Evolutionary conservation across 2,329 filamentous ascomycete genomes (phyloP).

Genomic region (Colletotrichum endophyticum): DNA sequence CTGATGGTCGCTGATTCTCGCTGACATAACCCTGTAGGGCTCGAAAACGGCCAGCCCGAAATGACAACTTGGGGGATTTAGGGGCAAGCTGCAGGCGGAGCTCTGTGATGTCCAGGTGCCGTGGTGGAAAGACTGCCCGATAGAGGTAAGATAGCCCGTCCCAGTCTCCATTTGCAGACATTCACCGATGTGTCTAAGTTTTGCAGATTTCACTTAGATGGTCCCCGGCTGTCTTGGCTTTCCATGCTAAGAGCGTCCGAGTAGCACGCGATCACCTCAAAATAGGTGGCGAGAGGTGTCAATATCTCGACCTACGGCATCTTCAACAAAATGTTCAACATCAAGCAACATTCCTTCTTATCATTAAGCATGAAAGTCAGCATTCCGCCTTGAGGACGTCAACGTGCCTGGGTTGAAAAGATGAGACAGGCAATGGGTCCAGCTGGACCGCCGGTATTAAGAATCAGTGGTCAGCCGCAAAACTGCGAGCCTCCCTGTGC

Average conservation of each 20-base stretch:
- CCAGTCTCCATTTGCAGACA: neutral
- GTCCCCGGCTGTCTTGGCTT: neutral
- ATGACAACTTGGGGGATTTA: neutral
- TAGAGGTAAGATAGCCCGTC: neutral
- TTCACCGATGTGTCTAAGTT: neutral
- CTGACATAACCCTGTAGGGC: neutral
- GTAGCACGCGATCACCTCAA: neutral
- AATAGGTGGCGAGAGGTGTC: neutral
- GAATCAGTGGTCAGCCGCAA: neutral
- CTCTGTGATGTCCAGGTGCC: neutral
- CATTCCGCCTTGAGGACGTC: neutral
- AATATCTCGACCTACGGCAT: neutral
- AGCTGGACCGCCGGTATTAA: neutral
- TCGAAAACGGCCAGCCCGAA: neutral
- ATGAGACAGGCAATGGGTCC: neutral
- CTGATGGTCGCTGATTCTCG: neutral
- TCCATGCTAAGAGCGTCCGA: neutral
- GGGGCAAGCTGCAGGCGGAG: neutral
- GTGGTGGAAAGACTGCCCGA: neutral
- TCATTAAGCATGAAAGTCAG: neutral
- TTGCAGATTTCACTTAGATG: neutral
- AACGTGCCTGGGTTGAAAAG: neutral
- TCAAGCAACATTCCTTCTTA: neutral
- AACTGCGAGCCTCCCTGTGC: neutral
- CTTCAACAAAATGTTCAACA: neutral